Evolutionary conservation across 768 basidiomycete genomes (phyloP).

Genomic region (Amanita pseudoporphyria): DNA sequence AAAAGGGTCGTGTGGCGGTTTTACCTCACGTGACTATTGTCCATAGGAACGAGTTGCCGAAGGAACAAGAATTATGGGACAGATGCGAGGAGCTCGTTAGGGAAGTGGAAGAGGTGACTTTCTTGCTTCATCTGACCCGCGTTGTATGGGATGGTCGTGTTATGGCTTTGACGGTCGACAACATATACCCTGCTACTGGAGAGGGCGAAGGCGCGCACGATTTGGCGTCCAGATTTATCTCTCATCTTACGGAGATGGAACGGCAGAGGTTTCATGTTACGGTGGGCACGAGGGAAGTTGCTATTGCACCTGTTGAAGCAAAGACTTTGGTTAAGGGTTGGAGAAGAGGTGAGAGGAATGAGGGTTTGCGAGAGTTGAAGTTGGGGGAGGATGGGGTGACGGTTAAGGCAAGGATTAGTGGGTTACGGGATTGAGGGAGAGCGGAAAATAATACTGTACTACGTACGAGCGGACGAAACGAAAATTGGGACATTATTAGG

Average conservation of each 20-base stretch:
- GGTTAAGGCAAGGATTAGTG: not conserved
- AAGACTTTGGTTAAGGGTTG: constrained; percentile 51
- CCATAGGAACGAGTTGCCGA: constrained; percentile 43
- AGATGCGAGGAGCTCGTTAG: constrained; percentile 36
- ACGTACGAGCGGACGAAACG: too few relatives aligned
- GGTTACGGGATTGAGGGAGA: too few relatives aligned
- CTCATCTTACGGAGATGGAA: constrained; percentile 34
- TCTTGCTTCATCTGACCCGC: constrained; percentile 48
- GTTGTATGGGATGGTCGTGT: constrained; percentile 58
- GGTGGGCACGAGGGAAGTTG: constrained; percentile 55
- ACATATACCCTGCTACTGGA: constrained; percentile 31
- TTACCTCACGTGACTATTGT: constrained; percentile 84
- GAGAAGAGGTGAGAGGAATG: constrained; percentile 22
- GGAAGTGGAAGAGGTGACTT: constrained; percentile 26
- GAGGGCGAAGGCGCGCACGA: constrained; percentile 11
- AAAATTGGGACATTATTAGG: too few relatives aligned
- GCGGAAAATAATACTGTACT: too few relatives aligned
- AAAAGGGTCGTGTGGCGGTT: constrained; percentile 35
- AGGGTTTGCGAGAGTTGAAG: not conserved
- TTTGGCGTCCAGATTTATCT: constrained; percentile 30
- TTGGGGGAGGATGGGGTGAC: not conserved
- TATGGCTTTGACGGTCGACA: constrained; percentile 53
- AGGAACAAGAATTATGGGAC: constrained; percentile 31
- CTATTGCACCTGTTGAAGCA: constrained; percentile 60
- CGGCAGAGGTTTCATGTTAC: constrained; percentile 69